These are phyloP conservation scores for Pyrus communis DNA, from an alignment of 306 rosid species.

Conservation along the genomic window DNA sequence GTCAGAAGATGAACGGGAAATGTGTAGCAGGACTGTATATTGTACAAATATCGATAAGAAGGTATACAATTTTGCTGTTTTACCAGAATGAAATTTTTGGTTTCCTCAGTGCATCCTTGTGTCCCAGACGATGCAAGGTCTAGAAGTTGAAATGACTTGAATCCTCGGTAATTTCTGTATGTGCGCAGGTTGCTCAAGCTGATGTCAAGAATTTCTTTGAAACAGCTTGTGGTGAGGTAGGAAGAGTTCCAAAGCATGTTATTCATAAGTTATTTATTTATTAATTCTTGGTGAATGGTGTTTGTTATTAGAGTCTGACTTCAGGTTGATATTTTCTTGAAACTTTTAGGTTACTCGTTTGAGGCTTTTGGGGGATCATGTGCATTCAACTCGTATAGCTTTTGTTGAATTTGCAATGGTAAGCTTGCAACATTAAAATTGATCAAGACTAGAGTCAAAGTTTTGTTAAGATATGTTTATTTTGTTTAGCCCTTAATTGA, in stretches of 20 bases:
- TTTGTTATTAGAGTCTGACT: not conserved
- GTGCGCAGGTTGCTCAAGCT: constrained; percentile 75
- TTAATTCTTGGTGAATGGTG: not conserved
- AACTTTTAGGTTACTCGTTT: constrained; percentile 69
- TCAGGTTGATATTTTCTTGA: not conserved
- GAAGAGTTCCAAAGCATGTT: constrained; percentile 12
- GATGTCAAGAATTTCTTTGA: constrained; percentile 94
- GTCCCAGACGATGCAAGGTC: not conserved
- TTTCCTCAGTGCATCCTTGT: not conserved
- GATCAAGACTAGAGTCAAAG: not conserved
- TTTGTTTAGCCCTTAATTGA: no score
- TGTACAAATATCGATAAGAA: constrained; percentile 96
- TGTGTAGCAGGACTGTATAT: constrained; percentile 91
- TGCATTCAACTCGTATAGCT: constrained; percentile 96
- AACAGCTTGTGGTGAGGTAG: constrained; percentile 87
- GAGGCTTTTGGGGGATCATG: constrained; percentile 97
- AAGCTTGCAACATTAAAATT: not conserved
- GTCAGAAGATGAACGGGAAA: constrained; percentile 97
- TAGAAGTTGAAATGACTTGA: constrained; percentile 6
- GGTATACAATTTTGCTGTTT: constrained; percentile 33
- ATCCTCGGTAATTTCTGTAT: not conserved
- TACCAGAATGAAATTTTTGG: not conserved
- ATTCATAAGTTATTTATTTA: not conserved
- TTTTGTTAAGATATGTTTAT: not conserved
- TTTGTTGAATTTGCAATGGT: constrained; percentile 88